A percentile compares a stretch with the other conserved stretches of the same genome.
Evolutionary conservation across 768 basidiomycete genomes (phyloP).

Genomic region (Artomyces pyxidatus): DNA sequence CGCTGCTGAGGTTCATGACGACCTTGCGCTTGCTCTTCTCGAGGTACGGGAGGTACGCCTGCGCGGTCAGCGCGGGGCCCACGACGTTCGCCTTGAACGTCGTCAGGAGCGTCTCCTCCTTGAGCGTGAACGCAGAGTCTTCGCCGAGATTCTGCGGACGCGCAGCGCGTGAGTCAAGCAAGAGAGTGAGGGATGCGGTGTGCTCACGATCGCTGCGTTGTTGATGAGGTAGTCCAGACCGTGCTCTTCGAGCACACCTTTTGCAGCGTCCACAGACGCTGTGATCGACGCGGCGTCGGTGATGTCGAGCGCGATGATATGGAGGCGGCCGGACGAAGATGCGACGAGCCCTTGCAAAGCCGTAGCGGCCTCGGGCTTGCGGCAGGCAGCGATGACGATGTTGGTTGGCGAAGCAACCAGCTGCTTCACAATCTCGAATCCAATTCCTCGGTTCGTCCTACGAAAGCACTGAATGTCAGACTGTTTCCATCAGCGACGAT

Average conservation of each 20-base stretch:
- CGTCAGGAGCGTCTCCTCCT: slow-evolving; percentile 16
- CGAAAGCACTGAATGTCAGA: background rate
- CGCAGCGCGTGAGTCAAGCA: background rate
- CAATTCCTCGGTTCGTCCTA: slow-evolving; percentile 26
- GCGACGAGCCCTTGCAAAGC: slow-evolving; percentile 17
- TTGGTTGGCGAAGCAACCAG: slow-evolving; percentile 17
- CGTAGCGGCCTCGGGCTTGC: slow-evolving; percentile 19
- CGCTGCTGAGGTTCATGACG: slow-evolving; percentile 27
- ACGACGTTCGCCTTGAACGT: slow-evolving; percentile 25
- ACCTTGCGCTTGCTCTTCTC: slow-evolving; percentile 25
- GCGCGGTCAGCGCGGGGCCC: slow-evolving; percentile 29
- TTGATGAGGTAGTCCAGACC: slow-evolving; percentile 34
- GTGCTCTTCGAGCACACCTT: slow-evolving; percentile 18
- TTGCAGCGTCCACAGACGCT: slow-evolving; percentile 18
- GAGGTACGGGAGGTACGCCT: slow-evolving; percentile 27
- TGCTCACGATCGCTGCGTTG: slow-evolving; percentile 30
- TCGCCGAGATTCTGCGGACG: slow-evolving; percentile 14
- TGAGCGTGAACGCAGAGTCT: slow-evolving; percentile 23
- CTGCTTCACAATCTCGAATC: slow-evolving; percentile 21
- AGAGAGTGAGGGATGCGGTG: background rate
- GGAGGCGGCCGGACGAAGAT: slow-evolving; percentile 22
- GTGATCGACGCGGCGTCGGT: slow-evolving; percentile 21
- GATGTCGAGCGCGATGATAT: slow-evolving; percentile 28
- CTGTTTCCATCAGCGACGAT: background rate
- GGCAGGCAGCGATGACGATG: slow-evolving; percentile 25